Percentiles rank a stretch among this genome's conserved stretches.
Evolutionary conservation across 2,329 filamentous ascomycete genomes (phyloP).

Genomic region (Escovopsis sp.): DNA sequence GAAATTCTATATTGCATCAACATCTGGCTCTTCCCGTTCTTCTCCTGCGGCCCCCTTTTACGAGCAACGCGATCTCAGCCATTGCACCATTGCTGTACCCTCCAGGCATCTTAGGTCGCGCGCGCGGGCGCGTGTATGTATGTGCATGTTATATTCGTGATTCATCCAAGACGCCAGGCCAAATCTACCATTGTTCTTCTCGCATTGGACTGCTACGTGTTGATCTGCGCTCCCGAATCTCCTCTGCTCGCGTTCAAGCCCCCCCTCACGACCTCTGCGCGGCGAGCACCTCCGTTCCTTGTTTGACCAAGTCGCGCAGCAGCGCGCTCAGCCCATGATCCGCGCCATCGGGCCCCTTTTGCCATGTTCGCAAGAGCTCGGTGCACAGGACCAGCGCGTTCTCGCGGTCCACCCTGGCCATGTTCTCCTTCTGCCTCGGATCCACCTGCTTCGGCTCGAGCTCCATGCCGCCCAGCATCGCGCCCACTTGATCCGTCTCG

Average conservation of each 20-base stretch:
- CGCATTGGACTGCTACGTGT: not conserved
- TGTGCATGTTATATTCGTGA: slow-evolving; percentile 1
- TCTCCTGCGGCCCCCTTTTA: slow-evolving; percentile 12
- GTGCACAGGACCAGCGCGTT: slow-evolving; percentile 44
- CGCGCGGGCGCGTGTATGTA: slow-evolving; percentile 5
- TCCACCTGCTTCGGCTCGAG: slow-evolving; percentile 34
- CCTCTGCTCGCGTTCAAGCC: not conserved
- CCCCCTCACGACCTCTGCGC: slow-evolving; percentile 9
- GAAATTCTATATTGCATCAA: slow-evolving; percentile 25
- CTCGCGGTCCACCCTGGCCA: slow-evolving; percentile 39
- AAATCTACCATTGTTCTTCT: no score
- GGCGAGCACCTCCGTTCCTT: slow-evolving; percentile 32
- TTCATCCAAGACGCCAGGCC: not conserved
- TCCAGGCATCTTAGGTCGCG: slow-evolving; percentile 2
- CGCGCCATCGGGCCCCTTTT: slow-evolving; percentile 21
- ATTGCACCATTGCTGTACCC: slow-evolving; percentile 1
- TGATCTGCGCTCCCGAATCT: not conserved
- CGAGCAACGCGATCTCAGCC: slow-evolving; percentile 14
- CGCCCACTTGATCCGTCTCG: slow-evolving; percentile 5
- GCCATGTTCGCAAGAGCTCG: slow-evolving; percentile 33
- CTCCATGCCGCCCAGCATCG: slow-evolving; percentile 19
- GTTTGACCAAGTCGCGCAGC: slow-evolving; percentile 33
- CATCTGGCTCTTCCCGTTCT: slow-evolving; percentile 17
- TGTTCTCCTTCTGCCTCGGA: slow-evolving; percentile 25
- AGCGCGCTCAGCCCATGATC: slow-evolving; percentile 18